Evolutionary conservation across 495 filamentous ascomycete species (phyloP).

Genomic region (Pyrenula massariospora): DNA sequence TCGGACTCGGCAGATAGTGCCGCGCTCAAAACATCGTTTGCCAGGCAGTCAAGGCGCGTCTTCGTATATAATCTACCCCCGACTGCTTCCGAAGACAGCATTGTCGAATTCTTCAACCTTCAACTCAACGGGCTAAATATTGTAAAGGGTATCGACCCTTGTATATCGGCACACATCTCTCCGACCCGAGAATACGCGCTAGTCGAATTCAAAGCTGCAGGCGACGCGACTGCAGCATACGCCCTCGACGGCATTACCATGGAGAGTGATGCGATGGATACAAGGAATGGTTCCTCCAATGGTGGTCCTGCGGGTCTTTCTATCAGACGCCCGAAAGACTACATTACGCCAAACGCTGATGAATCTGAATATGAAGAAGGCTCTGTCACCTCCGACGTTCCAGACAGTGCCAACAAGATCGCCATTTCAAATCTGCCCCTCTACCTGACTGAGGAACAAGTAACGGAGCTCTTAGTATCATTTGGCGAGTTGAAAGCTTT

Average conservation of each 20-base stretch:
- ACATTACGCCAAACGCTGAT: constrained; percentile 83
- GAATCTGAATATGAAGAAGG: constrained; percentile 68
- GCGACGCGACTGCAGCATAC: constrained; percentile 82
- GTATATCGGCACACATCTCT: constrained; percentile 74
- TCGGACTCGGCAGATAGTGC: constrained; percentile 60
- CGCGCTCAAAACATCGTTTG: constrained; percentile 81
- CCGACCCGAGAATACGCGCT: constrained; percentile 68
- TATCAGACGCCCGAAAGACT: constrained; percentile 89
- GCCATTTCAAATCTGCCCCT: constrained; percentile 78
- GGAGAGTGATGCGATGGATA: constrained; percentile 47
- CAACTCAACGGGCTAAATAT: constrained; percentile 93
- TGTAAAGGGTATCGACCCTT: constrained; percentile 70
- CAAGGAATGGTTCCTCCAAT: constrained; percentile 40
- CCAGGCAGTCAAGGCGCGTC: constrained; percentile 83
- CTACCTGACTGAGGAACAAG: constrained; percentile 81
- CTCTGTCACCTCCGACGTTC: constrained; percentile 64
- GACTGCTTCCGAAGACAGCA: constrained; percentile 51
- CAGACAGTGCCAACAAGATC: constrained; percentile 91
- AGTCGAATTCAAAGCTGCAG: constrained; percentile 77
- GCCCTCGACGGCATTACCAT: constrained; percentile 84
- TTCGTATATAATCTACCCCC: constrained; percentile 73
- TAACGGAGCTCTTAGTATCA: constrained; percentile 74
- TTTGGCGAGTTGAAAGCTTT: constrained; percentile 94
- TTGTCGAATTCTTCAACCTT: constrained; percentile 86
- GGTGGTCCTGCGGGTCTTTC: constrained; percentile 52